Evolutionary conservation across 176 grass and related monocot species (phyloP).

Genomic region (Alloteropsis semialata): DNA sequence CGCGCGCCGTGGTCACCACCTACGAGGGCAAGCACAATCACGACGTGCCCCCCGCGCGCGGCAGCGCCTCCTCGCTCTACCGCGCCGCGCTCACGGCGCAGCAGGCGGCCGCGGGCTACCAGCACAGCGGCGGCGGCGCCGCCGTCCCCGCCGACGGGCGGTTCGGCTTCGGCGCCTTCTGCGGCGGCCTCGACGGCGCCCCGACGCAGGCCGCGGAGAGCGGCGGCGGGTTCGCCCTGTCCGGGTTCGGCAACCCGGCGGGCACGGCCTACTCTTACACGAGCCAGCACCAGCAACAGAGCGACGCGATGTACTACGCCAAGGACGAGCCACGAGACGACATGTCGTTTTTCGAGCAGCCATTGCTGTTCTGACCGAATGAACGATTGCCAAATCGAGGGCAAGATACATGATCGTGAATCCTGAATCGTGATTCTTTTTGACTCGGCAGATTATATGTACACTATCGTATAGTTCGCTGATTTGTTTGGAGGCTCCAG

Average conservation of each 20-base stretch:
- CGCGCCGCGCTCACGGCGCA: neutral
- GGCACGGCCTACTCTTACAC: conserved; percentile 11
- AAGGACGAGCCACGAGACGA: conserved; percentile 59
- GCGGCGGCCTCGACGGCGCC: neutral
- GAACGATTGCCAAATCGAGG: neutral
- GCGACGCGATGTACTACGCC: conserved; percentile 31
- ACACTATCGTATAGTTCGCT: neutral
- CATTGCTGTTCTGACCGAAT: conserved; percentile 24
- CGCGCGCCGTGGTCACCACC: conserved; percentile 74
- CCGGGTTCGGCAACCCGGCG: conserved; percentile 21
- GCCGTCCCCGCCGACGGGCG: neutral
- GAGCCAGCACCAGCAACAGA: conserved; percentile 20
- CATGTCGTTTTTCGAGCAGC: conserved; percentile 37
- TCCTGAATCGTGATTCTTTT: neutral
- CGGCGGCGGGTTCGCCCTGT: conserved; percentile 15
- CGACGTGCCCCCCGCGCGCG: conserved; percentile 72
- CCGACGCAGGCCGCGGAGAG: neutral
- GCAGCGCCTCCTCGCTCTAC: conserved; percentile 43
- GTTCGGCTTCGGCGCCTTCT: neutral
- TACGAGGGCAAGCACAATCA: conserved; percentile 96
- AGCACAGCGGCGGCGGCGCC: neutral
- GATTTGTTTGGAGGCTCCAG: conserved; percentile 11
- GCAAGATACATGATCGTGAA: neutral
- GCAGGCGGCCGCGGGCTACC: neutral
- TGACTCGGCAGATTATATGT: neutral